Percentiles rank a stretch among this genome's conserved stretches.
Evolutionary conservation across 768 basidiomycete species (phyloP).

Genomic region (Auricularia auricula-judae): DNA sequence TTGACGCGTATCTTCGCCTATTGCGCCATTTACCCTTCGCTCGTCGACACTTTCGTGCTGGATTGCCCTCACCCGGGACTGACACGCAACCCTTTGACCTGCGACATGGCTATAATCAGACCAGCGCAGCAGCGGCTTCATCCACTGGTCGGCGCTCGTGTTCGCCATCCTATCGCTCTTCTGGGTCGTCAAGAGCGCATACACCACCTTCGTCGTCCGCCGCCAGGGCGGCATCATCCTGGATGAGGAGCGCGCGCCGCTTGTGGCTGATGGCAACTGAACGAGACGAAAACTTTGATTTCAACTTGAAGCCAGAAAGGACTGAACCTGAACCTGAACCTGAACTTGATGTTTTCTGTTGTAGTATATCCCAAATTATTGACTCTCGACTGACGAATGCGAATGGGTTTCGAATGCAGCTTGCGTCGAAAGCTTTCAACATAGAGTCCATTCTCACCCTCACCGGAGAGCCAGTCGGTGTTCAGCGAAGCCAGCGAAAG

Average conservation of each 20-base stretch:
- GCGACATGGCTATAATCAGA: constrained; percentile 18
- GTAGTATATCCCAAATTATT: too few relatives aligned
- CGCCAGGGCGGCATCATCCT: constrained; percentile 46
- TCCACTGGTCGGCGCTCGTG: constrained; percentile 82
- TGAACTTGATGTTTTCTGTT: too few relatives aligned
- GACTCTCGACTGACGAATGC: too few relatives aligned
- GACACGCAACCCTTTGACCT: neutral
- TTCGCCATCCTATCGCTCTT: constrained; percentile 78
- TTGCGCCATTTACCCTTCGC: neutral
- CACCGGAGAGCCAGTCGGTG: too few relatives aligned
- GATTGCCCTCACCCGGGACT: constrained; percentile 1
- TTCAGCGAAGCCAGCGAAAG: too few relatives aligned
- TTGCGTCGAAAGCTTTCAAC: too few relatives aligned
- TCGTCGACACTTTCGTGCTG: neutral
- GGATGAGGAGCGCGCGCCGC: constrained; percentile 84
- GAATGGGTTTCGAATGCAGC: too few relatives aligned
- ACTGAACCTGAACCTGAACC: too few relatives aligned
- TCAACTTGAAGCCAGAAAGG: too few relatives aligned
- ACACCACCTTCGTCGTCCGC: constrained; percentile 34
- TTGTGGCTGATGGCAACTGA: constrained; percentile 33
- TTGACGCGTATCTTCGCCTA: neutral
- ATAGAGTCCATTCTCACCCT: too few relatives aligned
- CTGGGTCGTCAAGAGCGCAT: constrained; percentile 71
- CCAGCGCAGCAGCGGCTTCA: constrained; percentile 56
- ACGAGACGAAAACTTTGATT: neutral